phyloP scores from a whole-genome alignment of 129 eudicot species.

The Silybum marianum region DNA sequence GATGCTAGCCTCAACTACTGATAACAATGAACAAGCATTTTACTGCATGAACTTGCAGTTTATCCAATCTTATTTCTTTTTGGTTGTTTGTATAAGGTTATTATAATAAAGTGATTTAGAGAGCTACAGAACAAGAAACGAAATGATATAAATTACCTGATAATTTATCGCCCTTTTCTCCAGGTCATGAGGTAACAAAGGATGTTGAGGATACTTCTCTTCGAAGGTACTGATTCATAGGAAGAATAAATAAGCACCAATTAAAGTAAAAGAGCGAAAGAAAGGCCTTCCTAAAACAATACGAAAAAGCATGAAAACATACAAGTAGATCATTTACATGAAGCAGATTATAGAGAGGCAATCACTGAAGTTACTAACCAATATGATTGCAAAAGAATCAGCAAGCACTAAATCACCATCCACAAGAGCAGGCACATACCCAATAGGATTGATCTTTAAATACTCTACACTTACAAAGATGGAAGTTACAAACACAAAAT shows the following conservation, averaged over 20 bases:
- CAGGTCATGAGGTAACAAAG: constrained; percentile 68
- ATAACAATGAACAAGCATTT: not conserved
- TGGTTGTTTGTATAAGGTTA: not conserved
- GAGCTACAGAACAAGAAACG: not conserved
- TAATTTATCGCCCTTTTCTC: constrained; percentile 60
- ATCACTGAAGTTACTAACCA: constrained; percentile 46
- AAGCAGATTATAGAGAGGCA: not conserved
- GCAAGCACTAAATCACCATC: constrained; percentile 60
- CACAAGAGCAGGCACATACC: constrained; percentile 73
- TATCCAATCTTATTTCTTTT: no score
- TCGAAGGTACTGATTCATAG: constrained; percentile 66
- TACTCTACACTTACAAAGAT: constrained; percentile 58
- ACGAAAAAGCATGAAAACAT: no score
- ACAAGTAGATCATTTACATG: not conserved
- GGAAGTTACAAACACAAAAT: not conserved
- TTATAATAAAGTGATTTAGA: not conserved
- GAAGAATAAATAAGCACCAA: not conserved
- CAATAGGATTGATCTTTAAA: constrained; percentile 72
- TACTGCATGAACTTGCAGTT: no score
- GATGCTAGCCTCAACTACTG: no score
- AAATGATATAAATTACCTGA: constrained; percentile 60
- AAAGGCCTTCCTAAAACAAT: not conserved
- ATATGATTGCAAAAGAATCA: constrained; percentile 79
- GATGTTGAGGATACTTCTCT: constrained; percentile 75
- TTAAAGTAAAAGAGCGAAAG: not conserved